Conservation (phyloP, 352 stramenopile genomes). For the Proteromonas lacertae region DNA sequence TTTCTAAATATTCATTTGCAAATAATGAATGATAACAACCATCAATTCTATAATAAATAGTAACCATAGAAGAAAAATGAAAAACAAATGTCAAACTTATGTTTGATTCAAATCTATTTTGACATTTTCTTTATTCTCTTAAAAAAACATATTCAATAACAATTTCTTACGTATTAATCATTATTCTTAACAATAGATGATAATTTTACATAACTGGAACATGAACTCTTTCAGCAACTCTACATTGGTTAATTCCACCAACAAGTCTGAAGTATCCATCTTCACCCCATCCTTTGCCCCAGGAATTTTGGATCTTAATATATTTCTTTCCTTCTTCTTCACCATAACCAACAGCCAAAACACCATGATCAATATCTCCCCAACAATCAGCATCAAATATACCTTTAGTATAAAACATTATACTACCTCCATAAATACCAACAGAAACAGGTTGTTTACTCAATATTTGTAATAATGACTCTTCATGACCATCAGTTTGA, state of each 20-base stretch:
- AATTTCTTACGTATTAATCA: too few species aligned
- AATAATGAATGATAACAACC: too few species aligned
- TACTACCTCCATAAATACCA: conserved; percentile 57
- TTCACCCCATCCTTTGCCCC: conserved; percentile 25
- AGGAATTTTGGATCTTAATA: conserved; percentile 74
- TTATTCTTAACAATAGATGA: too few species aligned
- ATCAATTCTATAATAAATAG: too few species aligned
- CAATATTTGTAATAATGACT: conserved; percentile 36
- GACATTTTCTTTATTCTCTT: too few species aligned
- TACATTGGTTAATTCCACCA: conserved; percentile 14
- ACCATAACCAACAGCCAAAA: conserved; percentile 61
- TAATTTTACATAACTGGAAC: too few species aligned
- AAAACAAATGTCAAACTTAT: too few species aligned
- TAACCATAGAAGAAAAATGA: too few species aligned
- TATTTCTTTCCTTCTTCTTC: conserved; percentile 39
- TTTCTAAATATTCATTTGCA: too few species aligned
- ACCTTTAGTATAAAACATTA: conserved; percentile 18
- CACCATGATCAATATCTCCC: conserved; percentile 57
- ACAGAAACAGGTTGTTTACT: conserved; percentile 58
- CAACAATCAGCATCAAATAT: conserved; percentile 26
- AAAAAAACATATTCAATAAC: too few species aligned
- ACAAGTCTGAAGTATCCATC: conserved; percentile 24
- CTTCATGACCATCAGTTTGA: conserved; percentile 33
- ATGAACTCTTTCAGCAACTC: conserved; percentile 7
- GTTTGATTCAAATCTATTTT: too few species aligned